Conservation (phyloP, 768 basidiomycete genomes). For the Termitomyces sp. region DNA sequence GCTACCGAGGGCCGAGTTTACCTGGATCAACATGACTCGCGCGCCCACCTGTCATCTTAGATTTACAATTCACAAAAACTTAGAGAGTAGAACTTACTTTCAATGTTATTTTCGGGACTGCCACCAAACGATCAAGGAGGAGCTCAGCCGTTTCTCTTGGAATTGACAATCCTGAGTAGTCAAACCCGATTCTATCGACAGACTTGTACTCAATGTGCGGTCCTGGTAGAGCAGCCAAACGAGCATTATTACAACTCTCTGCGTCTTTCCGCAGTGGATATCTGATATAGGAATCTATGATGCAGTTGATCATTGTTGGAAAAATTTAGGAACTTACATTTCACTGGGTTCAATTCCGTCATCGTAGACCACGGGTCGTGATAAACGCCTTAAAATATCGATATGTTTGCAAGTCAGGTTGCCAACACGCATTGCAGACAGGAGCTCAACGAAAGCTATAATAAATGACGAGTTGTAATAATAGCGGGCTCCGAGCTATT, state of each 20-base stretch:
- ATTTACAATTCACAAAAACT: background rate
- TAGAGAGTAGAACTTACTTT: slow-evolving; percentile 27
- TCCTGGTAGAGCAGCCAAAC: slow-evolving; percentile 45
- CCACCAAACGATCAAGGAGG: slow-evolving; percentile 44
- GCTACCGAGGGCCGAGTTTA: background rate
- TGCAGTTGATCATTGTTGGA: background rate
- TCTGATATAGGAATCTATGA: slow-evolving; percentile 25
- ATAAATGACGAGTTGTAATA: background rate
- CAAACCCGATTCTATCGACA: slow-evolving; percentile 40
- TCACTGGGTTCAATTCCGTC: slow-evolving; percentile 80
- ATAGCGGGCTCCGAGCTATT: background rate
- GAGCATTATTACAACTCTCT: slow-evolving; percentile 61
- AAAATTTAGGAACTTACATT: slow-evolving; percentile 39
- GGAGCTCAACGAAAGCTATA: slow-evolving; percentile 74
- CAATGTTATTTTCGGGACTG: slow-evolving; percentile 39
- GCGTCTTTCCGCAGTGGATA: slow-evolving; percentile 78
- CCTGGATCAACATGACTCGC: background rate
- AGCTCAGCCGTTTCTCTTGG: slow-evolving; percentile 18
- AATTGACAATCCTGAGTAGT: slow-evolving; percentile 30
- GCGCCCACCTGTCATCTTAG: slow-evolving; percentile 27
- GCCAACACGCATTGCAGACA: slow-evolving; percentile 86
- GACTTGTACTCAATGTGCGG: slow-evolving; percentile 27
- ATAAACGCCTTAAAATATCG: slow-evolving; percentile 44
- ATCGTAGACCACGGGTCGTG: slow-evolving; percentile 50
- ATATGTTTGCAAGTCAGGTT: slow-evolving; percentile 49